Conservation (phyloP, 768 basidiomycete species). For the Leucogyrophana mollusca region DNA sequence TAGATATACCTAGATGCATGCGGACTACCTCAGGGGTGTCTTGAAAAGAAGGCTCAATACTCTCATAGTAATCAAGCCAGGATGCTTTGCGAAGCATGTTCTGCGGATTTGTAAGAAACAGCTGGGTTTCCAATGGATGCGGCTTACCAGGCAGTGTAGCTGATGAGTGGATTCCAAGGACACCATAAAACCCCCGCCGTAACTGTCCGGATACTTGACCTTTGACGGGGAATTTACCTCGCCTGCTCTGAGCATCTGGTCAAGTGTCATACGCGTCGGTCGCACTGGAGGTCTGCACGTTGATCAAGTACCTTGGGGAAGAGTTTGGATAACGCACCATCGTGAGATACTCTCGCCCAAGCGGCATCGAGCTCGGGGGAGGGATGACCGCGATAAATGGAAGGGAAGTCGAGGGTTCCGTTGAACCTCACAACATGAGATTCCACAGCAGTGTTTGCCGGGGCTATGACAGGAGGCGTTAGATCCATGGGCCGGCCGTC, state of each 20-base stretch:
- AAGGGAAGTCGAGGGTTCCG: not conserved
- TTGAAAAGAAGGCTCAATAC: constrained; percentile 3
- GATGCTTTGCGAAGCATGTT: constrained; percentile 10
- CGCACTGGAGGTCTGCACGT: not conserved
- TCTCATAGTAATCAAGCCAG: constrained; percentile 1
- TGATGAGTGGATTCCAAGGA: constrained; percentile 9
- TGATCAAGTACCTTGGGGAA: not conserved
- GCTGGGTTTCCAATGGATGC: too few relatives aligned
- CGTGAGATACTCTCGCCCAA: not conserved
- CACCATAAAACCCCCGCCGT: constrained; percentile 14
- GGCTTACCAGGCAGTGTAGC: constrained; percentile 9
- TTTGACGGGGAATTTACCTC: not conserved
- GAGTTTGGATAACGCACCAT: not conserved
- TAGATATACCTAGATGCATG: constrained; percentile 7
- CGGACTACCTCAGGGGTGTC: not conserved
- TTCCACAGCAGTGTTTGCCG: constrained; percentile 6
- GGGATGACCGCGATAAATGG: constrained; percentile 3
- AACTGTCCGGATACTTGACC: constrained; percentile 7
- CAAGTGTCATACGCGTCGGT: constrained; percentile 7
- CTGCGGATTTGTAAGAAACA: not conserved
- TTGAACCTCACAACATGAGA: constrained; percentile 5
- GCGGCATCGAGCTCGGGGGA: constrained; percentile 8
- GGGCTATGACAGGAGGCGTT: too few relatives aligned
- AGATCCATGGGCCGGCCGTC: not conserved
- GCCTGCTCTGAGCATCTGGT: constrained; percentile 9